Evolutionary conservation across 2,329 filamentous ascomycete species (phyloP), one percentile per base, ranked within the genome.

Genomic region (Pleoardoris graminearum): DNA sequence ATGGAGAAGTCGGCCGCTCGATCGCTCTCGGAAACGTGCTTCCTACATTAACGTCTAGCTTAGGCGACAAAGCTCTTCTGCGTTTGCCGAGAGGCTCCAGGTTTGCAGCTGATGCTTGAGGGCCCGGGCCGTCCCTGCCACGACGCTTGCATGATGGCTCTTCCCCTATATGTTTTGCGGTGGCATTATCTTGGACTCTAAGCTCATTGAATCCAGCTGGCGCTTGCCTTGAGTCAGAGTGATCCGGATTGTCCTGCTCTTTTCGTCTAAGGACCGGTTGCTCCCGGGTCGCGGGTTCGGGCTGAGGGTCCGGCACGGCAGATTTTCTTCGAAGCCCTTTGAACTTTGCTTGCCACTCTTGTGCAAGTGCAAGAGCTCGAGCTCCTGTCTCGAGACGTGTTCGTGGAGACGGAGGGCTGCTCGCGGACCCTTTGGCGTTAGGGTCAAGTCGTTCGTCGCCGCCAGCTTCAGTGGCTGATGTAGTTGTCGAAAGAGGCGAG

Each of bases 281-380:
- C 29, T 45, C 7, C 7, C 29, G 29, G 16, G 3, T 35, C 10
- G 11, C 12, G 3, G 17, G 21, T n/a, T 23, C 17, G 12, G 8
- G 12, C 4, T 16, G 5, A 23, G 17, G 12, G n/a, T 29, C 8
- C 19, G 27, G 11, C n/a, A 21, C 10, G 3, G 25, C 3, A 7
- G 39, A 23, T 21, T 30, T 30, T n/a, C 30, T 30, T 25, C n/a
- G 25, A 5, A 30, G 11, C 1, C 22, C 16, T 32, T 43, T 43
- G 17, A 43, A 21, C 27, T 43, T 43, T n/a, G 39, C 39, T 30
- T 30, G 39, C 39, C 39, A 43, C 12, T 43, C 39, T 30, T 43
- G 39, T 19, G 39, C 23, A 30, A 43, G 6, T 2, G 39, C 39
- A 30, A 30, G 25, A 43, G 39, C 39, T 43, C 39, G 39, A 19